These are phyloP conservation scores for Quercus lobata DNA, from an alignment of 331 rosid genomes.

Conservation along the genomic window DNA sequence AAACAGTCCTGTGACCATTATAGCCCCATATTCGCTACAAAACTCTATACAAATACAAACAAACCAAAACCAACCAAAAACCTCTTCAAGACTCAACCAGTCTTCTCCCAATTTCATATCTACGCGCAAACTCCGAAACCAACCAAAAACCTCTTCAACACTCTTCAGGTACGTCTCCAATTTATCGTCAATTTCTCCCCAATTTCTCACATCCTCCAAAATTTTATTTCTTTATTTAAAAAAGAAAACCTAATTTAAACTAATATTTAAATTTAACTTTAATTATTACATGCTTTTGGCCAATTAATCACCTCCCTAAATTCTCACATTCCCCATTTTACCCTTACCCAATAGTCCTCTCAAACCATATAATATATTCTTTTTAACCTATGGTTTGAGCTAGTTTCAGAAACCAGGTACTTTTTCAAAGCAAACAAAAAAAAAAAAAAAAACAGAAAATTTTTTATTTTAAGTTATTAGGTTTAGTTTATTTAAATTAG, in stretches of 20 bases:
- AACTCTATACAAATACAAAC: no score
- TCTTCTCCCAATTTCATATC: background rate
- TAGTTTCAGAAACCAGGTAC: background rate
- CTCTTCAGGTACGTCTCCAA: background rate
- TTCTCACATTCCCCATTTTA: background rate
- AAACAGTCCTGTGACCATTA: no score
- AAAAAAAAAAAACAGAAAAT: accelerated
- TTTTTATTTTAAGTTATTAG: no score
- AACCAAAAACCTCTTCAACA: background rate
- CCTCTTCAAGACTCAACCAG: no score
- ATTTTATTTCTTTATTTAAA: no score
- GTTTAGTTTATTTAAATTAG: no score
- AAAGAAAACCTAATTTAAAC: background rate
- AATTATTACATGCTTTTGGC: no score
- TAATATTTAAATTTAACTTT: background rate
- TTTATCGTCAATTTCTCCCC: slow-evolving; percentile 14
- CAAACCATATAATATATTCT: background rate
- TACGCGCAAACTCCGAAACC: slow-evolving; percentile 11
- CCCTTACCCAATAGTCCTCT: background rate
- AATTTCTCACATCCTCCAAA: background rate
- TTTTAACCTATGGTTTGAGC: background rate
- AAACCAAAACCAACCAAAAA: no score
- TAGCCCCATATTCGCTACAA: no score
- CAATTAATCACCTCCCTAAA: background rate
- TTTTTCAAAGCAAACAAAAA: no score